A percentile compares a stretch with the other conserved stretches of the same genome.
phyloP scores from a whole-genome alignment of 768 basidiomycete species.

The Pleurotus platypus region DNA sequence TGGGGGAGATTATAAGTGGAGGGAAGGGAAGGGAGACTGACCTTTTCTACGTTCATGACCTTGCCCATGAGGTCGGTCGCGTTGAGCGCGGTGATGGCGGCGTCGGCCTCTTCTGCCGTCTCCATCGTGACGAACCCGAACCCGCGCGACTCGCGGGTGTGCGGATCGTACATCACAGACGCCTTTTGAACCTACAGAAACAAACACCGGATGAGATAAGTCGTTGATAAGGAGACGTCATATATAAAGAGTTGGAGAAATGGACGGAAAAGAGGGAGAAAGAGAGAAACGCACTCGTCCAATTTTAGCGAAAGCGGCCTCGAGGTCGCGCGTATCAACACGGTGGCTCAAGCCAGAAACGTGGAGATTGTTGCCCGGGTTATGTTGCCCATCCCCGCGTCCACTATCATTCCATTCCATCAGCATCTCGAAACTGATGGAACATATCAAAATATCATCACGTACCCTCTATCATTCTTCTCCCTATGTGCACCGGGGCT shows the following conservation, averaged over 20 bases:
- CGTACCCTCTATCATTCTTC: constrained; percentile 54
- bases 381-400: constrained; percentile 49
- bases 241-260: constrained; percentile 2
- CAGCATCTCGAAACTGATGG: constrained; percentile 15
- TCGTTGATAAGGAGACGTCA: too few species aligned
- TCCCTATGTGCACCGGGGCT: constrained; percentile 49
- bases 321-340: constrained; percentile 81
- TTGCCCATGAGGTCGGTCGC: constrained; percentile 86
- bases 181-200: constrained; percentile 62
- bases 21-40: constrained; percentile 20
- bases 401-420: constrained; percentile 21
- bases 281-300: constrained; percentile 60
- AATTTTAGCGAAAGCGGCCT: constrained; percentile 83
- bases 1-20: background rate
- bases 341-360: constrained; percentile 56
- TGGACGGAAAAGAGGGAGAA: constrained; percentile 2
- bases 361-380: constrained; percentile 66
- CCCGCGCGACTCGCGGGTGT: constrained; percentile 61
- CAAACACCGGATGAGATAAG: too few species aligned
- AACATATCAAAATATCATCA: constrained; percentile 15
- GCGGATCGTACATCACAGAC: constrained; percentile 70
- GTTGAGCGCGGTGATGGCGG: constrained; percentile 82
- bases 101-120: constrained; percentile 83
- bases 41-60: constrained; percentile 85
- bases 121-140: constrained; percentile 82